phyloP scores from a whole-genome alignment of 768 basidiomycete species.

The Suillus paluster region DNA sequence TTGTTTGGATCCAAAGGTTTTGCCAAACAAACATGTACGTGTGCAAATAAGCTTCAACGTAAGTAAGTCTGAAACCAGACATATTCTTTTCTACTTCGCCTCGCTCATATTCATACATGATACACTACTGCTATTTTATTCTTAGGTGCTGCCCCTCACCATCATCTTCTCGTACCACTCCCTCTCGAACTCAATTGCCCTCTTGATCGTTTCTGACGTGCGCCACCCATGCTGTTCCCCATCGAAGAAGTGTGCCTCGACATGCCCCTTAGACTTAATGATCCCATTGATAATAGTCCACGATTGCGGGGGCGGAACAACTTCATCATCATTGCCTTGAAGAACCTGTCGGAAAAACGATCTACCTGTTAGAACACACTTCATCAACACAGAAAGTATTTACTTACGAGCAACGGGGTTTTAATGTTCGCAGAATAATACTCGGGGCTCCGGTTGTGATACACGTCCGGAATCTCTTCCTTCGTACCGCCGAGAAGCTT shows the following conservation, averaged over 20 bases:
- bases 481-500: constrained; percentile 66
- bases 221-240: constrained; percentile 49
- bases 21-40: background rate
- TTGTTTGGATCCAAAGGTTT: background rate
- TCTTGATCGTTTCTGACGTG: constrained; percentile 39
- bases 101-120: background rate
- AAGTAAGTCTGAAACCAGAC: background rate
- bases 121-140: background rate
- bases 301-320: constrained; percentile 73
- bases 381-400: constrained; percentile 42
- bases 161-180: constrained; percentile 37
- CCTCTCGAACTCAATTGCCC: constrained; percentile 38
- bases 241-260: constrained; percentile 45
- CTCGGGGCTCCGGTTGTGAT: constrained; percentile 64
- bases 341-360: constrained; percentile 51
- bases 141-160: background rate
- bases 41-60: too few relatives aligned
- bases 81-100: background rate
- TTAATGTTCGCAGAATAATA: constrained; percentile 64
- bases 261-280: constrained; percentile 12
- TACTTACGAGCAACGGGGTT: constrained; percentile 65
- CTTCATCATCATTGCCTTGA: constrained; percentile 65
- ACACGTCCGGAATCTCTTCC: constrained; percentile 58
- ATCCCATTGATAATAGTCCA: constrained; percentile 5
- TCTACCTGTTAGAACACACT: background rate